A percentile compares a stretch with the other conserved stretches of the same genome.
These are phyloP conservation scores for Nymphaea thermarum DNA, from an alignment of 164 flowering plant species.

Conservation along the genomic window DNA sequence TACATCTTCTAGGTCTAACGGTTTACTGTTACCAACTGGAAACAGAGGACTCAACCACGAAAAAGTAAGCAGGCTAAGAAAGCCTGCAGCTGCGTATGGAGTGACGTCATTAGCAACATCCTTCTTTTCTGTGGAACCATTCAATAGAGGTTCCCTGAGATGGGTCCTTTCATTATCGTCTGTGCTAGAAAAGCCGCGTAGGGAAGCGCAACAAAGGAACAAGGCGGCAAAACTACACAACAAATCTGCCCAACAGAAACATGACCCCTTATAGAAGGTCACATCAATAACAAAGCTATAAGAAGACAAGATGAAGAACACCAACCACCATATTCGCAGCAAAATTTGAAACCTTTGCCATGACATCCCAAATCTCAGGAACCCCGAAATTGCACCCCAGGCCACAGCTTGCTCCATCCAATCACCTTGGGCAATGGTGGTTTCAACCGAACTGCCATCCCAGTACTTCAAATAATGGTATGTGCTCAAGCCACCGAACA, in stretches of 20 bases:
- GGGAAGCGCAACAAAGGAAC: constrained; percentile 8
- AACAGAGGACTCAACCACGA: constrained; percentile 35
- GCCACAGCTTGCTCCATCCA: constrained; percentile 15
- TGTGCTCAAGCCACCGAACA: constrained; percentile 27
- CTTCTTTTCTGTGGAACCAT: constrained; percentile 6
- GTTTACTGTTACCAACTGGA: constrained; percentile 22
- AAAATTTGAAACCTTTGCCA: constrained; percentile 9
- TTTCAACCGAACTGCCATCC: constrained; percentile 19
- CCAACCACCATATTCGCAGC: constrained; percentile 24
- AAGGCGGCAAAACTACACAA: constrained; percentile 14
- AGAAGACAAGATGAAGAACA: constrained; percentile 14
- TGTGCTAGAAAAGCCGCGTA: constrained; percentile 13
- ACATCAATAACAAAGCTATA: constrained; percentile 15
- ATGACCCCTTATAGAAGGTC: neutral
- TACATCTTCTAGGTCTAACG: constrained; percentile 35
- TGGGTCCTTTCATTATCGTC: constrained; percentile 7
- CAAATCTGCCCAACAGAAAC: constrained; percentile 7
- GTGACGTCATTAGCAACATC: constrained; percentile 4
- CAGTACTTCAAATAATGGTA: constrained; percentile 17
- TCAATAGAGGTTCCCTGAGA: constrained; percentile 18
- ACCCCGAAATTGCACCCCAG: constrained; percentile 20
- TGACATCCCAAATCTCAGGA: constrained; percentile 15
- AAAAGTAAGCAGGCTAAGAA: constrained; percentile 28
- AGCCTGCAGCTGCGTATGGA: constrained; percentile 24
- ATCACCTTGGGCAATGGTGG: constrained; percentile 11